phyloP scores from a whole-genome alignment of 495 filamentous ascomycete species.

The Penicillium bovifimosum region DNA sequence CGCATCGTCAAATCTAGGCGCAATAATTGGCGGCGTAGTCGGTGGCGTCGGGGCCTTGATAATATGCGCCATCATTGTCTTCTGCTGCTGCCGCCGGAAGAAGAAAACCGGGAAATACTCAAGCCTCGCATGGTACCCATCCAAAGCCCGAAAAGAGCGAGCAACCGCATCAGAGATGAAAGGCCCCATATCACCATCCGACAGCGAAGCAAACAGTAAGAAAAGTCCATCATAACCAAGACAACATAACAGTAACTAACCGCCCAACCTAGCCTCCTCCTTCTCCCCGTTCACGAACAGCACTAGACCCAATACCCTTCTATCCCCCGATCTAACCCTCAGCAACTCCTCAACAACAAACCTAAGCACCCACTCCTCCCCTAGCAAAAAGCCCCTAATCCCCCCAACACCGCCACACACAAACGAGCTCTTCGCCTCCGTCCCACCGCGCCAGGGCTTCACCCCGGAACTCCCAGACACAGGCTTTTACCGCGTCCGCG shows the following conservation, averaged over 20 bases:
- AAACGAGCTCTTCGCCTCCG: constrained; percentile 4
- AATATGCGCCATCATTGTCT: constrained; percentile 15
- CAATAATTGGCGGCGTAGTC: constrained; percentile 27
- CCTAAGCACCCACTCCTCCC: background rate
- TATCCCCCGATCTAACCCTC: background rate
- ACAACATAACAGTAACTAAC: background rate
- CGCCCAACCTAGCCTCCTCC: background rate
- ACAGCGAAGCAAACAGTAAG: background rate
- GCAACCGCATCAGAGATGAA: background rate
- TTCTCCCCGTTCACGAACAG: background rate
- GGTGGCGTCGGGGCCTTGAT: constrained; percentile 20
- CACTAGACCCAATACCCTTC: background rate
- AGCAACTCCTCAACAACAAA: background rate
- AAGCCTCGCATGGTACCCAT: constrained; percentile 2
- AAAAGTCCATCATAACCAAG: background rate
- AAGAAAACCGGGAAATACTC: constrained; percentile 4
- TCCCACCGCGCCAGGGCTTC: constrained; percentile 1
- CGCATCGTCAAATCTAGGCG: constrained; percentile 4
- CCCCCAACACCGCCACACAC: constrained; percentile 1
- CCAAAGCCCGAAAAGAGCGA: background rate
- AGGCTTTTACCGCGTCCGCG: constrained; percentile 24
- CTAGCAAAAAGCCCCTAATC: background rate
- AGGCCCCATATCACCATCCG: background rate
- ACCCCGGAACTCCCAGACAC: constrained; percentile 32
- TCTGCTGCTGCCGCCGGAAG: constrained; percentile 22